Conservation (phyloP, 2,329 filamentous ascomycete species). For the Gliomastix tumulicola region DNA sequence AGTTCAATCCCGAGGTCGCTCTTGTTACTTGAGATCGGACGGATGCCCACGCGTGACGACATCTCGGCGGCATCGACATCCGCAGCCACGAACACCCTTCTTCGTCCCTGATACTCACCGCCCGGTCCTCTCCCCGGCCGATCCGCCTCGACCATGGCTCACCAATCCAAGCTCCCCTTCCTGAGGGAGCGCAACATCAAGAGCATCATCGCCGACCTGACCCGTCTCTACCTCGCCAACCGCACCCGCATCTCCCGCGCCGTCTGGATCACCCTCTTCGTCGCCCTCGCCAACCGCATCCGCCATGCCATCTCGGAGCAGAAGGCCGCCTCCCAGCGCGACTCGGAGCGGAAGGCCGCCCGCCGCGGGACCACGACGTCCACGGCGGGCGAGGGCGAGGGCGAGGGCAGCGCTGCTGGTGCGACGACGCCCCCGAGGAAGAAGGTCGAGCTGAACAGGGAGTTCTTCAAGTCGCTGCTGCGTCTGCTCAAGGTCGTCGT, state of each 20-base stretch:
- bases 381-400: slow-evolving; percentile 13
- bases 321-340: slow-evolving; percentile 70
- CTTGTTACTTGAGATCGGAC: too few relatives aligned
- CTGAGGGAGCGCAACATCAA: slow-evolving; percentile 57
- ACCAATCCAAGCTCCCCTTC: slow-evolving; percentile 64
- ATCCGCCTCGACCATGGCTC: slow-evolving; percentile 50
- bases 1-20: too few relatives aligned
- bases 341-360: slow-evolving; percentile 47
- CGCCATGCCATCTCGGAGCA: slow-evolving; percentile 90
- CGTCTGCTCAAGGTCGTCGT: slow-evolving; percentile 80
- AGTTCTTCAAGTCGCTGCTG: slow-evolving; percentile 69
- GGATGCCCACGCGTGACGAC: too few relatives aligned
- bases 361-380: slow-evolving; percentile 39
- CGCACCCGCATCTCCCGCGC: slow-evolving; percentile 76
- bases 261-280: slow-evolving; percentile 75
- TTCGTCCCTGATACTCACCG: neutral
- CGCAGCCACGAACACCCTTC: too few relatives aligned
- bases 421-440: too few relatives aligned
- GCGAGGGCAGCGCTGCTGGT: slow-evolving; percentile 22
- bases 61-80: too few relatives aligned
- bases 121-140: neutral
- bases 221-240: slow-evolving; percentile 68
- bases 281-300: slow-evolving; percentile 78
- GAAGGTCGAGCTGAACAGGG: slow-evolving; percentile 87
- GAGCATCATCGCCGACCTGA: slow-evolving; percentile 58